A percentile compares a stretch with the other conserved stretches of the same genome.
These are phyloP conservation scores for Septoria linicola DNA, from an alignment of 2,329 filamentous ascomycete genomes.

Conservation along the genomic window DNA sequence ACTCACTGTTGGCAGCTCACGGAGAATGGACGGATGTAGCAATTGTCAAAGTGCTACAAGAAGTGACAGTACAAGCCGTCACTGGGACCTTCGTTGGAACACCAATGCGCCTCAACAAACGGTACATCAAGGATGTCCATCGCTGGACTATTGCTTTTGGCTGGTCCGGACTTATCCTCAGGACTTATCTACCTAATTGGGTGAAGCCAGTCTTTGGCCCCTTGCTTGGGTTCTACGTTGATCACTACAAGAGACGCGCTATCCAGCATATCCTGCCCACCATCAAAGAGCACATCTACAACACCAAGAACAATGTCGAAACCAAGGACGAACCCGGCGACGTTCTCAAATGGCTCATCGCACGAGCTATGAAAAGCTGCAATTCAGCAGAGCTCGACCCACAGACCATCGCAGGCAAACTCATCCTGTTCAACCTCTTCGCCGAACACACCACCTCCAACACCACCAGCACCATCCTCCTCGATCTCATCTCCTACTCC, in stretches of 20 bases:
- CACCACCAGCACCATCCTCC: constrained; percentile 19
- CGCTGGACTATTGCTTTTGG: neutral
- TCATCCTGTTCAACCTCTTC: constrained; percentile 28
- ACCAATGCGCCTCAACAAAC: neutral
- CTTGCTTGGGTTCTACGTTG: neutral
- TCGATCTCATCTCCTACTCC: constrained; percentile 20
- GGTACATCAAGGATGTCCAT: neutral
- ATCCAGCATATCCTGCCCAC: neutral
- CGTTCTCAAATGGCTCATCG: constrained; percentile 26
- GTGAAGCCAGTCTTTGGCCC: neutral
- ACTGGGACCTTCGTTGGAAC: neutral
- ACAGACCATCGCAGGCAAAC: constrained; percentile 17
- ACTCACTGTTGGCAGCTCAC: neutral
- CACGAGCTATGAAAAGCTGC: constrained; percentile 7
- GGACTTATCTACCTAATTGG: neutral
- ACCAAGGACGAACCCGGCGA: constrained; percentile 10
- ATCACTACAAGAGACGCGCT: neutral
- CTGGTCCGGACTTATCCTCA: neutral
- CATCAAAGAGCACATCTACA: neutral
- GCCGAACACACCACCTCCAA: constrained; percentile 27
- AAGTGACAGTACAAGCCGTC: neutral
- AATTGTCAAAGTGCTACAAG: neutral
- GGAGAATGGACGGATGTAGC: neutral
- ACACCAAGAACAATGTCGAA: neutral
- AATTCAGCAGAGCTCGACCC: constrained; percentile 14